Percentiles rank a stretch among this genome's conserved stretches.
Evolutionary conservation across 2,329 filamentous ascomycete genomes (phyloP).

Genomic region (Colletotrichum sp.): DNA sequence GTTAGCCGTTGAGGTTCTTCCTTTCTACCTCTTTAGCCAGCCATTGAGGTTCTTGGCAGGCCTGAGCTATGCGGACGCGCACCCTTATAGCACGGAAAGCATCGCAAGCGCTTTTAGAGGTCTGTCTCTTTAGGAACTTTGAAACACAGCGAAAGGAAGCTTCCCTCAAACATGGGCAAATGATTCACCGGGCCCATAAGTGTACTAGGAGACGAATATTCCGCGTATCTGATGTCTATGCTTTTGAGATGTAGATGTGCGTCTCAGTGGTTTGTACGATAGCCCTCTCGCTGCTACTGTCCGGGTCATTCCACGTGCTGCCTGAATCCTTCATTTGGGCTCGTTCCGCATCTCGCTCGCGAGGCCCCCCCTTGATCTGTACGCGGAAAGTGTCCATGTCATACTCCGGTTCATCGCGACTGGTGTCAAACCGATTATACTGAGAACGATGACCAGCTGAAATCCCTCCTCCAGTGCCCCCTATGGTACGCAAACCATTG

Average conservation of each 20-base stretch:
- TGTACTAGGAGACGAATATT: neutral
- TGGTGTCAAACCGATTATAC: neutral
- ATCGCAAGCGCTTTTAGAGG: neutral
- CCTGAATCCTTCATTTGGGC: neutral
- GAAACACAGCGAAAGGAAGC: neutral
- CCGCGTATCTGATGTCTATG: neutral
- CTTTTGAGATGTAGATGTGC: neutral
- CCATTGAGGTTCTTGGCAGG: neutral
- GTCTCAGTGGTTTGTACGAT: neutral
- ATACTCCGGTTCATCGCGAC: neutral
- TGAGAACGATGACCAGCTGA: neutral
- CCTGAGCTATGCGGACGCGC: neutral
- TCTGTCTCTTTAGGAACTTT: neutral
- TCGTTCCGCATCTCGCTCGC: neutral
- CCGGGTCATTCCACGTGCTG: neutral
- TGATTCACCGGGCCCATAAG: accelerated
- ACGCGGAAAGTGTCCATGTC: neutral
- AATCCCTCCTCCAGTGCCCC: neutral
- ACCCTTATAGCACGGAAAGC: neutral
- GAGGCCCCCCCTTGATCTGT: neutral
- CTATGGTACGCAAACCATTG: neutral
- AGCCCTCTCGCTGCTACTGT: neutral
- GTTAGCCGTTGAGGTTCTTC: neutral
- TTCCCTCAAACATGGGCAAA: neutral
- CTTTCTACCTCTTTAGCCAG: neutral